Evolutionary conservation across 805 yeast species (phyloP), one percentile per base, ranked within the genome.

Genomic region (Candida tallmaniae): DNA sequence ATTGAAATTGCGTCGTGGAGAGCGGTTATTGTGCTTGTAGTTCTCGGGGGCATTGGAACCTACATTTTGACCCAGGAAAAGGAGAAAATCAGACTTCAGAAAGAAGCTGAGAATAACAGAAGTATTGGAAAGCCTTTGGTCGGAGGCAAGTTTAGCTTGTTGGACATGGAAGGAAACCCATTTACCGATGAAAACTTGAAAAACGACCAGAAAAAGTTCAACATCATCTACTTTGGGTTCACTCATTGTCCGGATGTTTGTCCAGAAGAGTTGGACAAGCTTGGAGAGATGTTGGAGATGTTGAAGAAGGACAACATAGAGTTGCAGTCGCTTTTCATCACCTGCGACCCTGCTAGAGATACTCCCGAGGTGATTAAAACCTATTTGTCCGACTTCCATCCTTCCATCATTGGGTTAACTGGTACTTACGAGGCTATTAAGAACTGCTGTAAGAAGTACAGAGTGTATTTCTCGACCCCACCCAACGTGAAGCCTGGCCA

Each of bases 231-330:
- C 58, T 93, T 93, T 62, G 98, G 98, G 0, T 93, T 93, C 66
- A 84, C 96, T 4, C 89, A 89, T 62, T 93, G 98, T 63, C 98
- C 98, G 5, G 98, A 93, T 61, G 89, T 93, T 35, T 93, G 98
- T 60, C 98, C 98, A 8, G 98, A 93, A 58, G 98, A 93, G 58
- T 73, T 93, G 40, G 98, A 93, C 57, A 86, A 90, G 54, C 71
- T 93, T 54, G 90, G 96, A 4, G 70, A 78, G 20, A 79, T 83
- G 65, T 66, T 75, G 51, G 76, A 73, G 44, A 72, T 68, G 23
- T 68, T 90, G 52, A 50, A 60, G 15, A 69, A 76, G 35, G 51
- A 57, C 33, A 69, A 72, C 7, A 74, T 82, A 40, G 65, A 75
- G 29, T 52, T 90, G 34, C 95, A 83, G 59, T 95, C 97, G 0